Evolutionary conservation across 805 yeast species (phyloP).

Genomic region (Wickerhamomyces chaumierensis): DNA sequence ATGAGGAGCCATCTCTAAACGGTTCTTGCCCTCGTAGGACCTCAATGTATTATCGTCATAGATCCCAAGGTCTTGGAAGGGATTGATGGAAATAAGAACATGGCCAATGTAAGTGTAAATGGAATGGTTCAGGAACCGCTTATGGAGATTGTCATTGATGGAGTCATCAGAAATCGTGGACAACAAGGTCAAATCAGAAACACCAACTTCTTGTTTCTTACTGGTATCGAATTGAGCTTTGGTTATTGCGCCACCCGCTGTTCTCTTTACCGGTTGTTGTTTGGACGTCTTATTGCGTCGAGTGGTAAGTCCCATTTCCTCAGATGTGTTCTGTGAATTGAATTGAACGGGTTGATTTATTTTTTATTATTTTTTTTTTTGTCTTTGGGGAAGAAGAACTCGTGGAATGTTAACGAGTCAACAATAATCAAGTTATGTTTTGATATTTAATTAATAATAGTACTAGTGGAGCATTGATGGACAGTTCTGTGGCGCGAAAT

Average conservation of each 20-base stretch:
- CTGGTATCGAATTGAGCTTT: constrained; percentile 85
- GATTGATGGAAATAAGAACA: constrained; percentile 91
- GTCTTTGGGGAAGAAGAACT: no score
- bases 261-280: constrained; percentile 44
- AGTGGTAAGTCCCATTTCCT: constrained; percentile 27
- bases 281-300: constrained; percentile 46
- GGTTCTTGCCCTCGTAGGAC: constrained; percentile 79
- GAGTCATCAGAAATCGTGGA: constrained; percentile 85
- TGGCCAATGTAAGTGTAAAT: constrained; percentile 92
- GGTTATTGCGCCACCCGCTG: constrained; percentile 40
- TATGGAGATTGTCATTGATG: constrained; percentile 82
- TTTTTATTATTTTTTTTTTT: no score
- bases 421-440: no score
- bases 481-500: no score
- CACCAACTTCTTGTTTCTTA: constrained; percentile 97
- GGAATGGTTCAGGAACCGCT: constrained; percentile 79
- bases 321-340: no score
- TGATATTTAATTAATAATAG: no score
- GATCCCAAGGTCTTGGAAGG: constrained; percentile 92
- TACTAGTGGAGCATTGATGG: no score
- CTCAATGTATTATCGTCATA: constrained; percentile 72
- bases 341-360: no score
- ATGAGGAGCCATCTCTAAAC: constrained; percentile 96
- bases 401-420: no score
- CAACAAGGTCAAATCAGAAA: constrained; percentile 82